Evolutionary conservation across 352 stramenopile species (phyloP).

Genomic region (Aphanomyces cochlioides): DNA sequence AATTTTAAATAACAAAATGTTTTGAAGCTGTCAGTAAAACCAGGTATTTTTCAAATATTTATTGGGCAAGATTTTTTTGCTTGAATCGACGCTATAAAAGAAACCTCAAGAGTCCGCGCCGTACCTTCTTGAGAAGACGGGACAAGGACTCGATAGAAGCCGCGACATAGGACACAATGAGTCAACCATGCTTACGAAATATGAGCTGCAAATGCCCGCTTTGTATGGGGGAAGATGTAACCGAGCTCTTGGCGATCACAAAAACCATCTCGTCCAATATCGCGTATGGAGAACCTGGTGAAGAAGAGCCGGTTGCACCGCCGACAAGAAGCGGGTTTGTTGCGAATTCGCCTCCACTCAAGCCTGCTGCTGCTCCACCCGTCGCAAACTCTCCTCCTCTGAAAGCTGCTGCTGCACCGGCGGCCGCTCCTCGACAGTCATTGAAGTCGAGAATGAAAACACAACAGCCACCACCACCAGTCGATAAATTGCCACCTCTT

Average conservation of each 20-base stretch:
- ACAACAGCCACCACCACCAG: not conserved
- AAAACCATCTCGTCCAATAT: slow-evolving; percentile 82
- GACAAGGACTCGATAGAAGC: too few relatives aligned
- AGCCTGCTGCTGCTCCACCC: slow-evolving; percentile 21
- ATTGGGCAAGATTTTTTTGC: slow-evolving; percentile 13
- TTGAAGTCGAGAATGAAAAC: slow-evolving; percentile 7
- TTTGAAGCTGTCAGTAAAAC: not conserved
- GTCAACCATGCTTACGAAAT: slow-evolving; percentile 62
- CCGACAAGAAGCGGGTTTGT: slow-evolving; percentile 35
- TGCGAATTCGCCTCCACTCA: slow-evolving; percentile 46
- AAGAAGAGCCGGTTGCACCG: slow-evolving; percentile 34
- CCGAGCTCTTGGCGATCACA: slow-evolving; percentile 68
- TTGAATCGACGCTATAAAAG: slow-evolving; percentile 20
- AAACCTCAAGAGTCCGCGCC: not conserved
- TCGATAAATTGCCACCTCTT: slow-evolving; percentile 16
- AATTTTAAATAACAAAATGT: slow-evolving; percentile 7
- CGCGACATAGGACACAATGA: slow-evolving; percentile 4
- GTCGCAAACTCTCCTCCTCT: slow-evolving; percentile 18
- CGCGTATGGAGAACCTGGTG: slow-evolving; percentile 52
- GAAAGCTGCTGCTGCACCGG: slow-evolving; percentile 25
- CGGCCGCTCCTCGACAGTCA: slow-evolving; percentile 13
- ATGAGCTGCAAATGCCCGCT: slow-evolving; percentile 84
- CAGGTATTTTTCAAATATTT: not conserved
- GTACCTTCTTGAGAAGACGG: not conserved
- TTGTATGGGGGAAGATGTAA: slow-evolving; percentile 76